phyloP scores from a whole-genome alignment of 345 rosid species.

The Citrus unshiu region DNA sequence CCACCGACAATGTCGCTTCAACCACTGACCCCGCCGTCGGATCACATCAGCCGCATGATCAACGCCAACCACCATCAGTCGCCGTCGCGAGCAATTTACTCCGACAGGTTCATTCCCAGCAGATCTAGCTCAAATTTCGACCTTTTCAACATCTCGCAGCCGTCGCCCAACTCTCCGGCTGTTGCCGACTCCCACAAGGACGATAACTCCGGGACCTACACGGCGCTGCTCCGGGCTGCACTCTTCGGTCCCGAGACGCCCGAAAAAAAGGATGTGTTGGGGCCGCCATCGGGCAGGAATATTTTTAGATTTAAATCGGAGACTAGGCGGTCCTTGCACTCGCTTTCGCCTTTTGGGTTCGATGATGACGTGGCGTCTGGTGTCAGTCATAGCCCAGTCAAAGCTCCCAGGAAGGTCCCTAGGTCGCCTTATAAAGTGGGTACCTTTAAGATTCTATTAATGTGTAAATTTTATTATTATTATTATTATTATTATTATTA shows the following conservation, averaged over 20 bases:
- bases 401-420: conserved; percentile 83
- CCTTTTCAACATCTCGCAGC: conserved; percentile 58
- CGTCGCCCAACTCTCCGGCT: conserved; percentile 27
- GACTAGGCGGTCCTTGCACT: conserved; percentile 64
- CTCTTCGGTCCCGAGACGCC: conserved; percentile 90
- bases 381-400: conserved; percentile 58
- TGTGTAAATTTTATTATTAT: neutral
- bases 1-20: conserved; percentile 53
- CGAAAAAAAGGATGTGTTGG: conserved; percentile 47
- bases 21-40: conserved; percentile 38
- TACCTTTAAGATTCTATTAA: neutral
- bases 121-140: conserved; percentile 92
- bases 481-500: neutral
- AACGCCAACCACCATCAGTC: conserved; percentile 60
- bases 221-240: conserved; percentile 54
- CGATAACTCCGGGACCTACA: conserved; percentile 65
- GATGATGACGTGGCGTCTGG: conserved; percentile 52
- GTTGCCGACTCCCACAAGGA: conserved; percentile 50
- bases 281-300: conserved; percentile 43
- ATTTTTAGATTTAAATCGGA: conserved; percentile 87
- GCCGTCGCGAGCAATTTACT: conserved; percentile 81
- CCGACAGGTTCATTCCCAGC: conserved; percentile 94
- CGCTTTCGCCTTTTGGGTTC: conserved; percentile 66
- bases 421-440: conserved; percentile 87
- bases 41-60: conserved; percentile 65